Base-by-base conservation (phyloP, 495 filamentous ascomycete species). In the Pseudoneurospora amorphoporcata region DNA sequence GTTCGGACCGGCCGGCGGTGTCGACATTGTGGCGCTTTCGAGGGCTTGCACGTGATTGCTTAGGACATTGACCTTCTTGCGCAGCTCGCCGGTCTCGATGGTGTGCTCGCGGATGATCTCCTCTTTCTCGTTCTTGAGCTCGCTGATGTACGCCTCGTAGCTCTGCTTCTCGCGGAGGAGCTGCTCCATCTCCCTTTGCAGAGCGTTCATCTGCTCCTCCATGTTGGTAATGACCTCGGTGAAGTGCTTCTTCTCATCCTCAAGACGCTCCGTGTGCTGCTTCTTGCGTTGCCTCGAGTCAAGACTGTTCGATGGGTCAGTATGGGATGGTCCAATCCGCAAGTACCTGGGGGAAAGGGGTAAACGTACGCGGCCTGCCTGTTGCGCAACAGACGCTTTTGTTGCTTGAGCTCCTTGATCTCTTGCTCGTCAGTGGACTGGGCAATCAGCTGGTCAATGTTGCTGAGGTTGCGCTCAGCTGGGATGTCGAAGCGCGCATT, bases 401-500 rank as follows among this genome's bases (percentile, higher is more conserved):
- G 96, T 77, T 97, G 94, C 88, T 98, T 98, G 77, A 98, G 86
- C 82, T 98, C 94, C 86, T 97, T 98, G 83, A 97, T 92, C 84
- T 95, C 92, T 73, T 96, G 92, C 75, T 98, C 95, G 76, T 98
- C 93, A 68, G 84, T 91, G 23, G 94, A 94, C 81, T 92, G 89
- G 40, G 90, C 87, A 83, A 99, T 98, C 77, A 98, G 84, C 70
- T 92, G 88, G 81, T 99, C 95, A 84, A 99, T 98, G 81, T 97
- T 98, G 84, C 87, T 90, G 73, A 98, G 87, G 75, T 92, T 98
- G 58, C 94, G 88, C 83, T 97, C 96, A 12, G 92, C 90, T 5
- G 95, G 95, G 73, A 99, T 98, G 79, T 98, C 95, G 82, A 99
- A 97, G 68, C 96, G 91, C 76, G 95, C 95, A 77, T 99, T 99